A percentile compares a stretch with the other conserved stretches of the same genome.
Conservation (phyloP, 768 basidiomycete genomes). For the Leccinellum rugosiceps region DNA sequence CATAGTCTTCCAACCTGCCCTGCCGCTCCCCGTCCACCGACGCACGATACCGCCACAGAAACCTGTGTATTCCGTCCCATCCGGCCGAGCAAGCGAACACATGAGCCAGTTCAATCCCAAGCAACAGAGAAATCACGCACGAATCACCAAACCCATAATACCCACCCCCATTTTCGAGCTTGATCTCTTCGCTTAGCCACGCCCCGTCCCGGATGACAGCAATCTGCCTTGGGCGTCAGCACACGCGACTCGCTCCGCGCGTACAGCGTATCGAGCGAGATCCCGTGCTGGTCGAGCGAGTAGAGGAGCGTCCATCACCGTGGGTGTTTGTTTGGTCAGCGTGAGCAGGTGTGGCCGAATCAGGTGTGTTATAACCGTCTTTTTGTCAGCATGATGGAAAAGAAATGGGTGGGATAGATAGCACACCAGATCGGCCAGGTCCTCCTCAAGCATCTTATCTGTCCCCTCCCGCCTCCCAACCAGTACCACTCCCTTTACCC, state of each 20-base stretch:
- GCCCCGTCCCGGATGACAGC: slow-evolving; percentile 68
- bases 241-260: slow-evolving; percentile 47
- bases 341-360: slow-evolving; percentile 72
- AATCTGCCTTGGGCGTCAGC: slow-evolving; percentile 45
- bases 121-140: slow-evolving; percentile 33
- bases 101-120: too few relatives aligned
- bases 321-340: too few relatives aligned
- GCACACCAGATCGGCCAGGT: slow-evolving; percentile 60
- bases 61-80: slow-evolving; percentile 29
- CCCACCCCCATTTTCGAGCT: slow-evolving; percentile 58
- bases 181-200: slow-evolving; percentile 75
- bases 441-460: slow-evolving; percentile 44
- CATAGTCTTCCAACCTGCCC: slow-evolving; percentile 57
- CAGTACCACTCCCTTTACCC: slow-evolving; percentile 47
- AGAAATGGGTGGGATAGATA: not conserved
- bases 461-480: slow-evolving; percentile 56
- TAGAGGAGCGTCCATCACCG: slow-evolving; percentile 84
- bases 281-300: slow-evolving; percentile 93
- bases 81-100: not conserved
- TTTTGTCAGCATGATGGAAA: not conserved
- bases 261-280: slow-evolving; percentile 88
- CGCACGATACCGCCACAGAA: slow-evolving; percentile 66
- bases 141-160: slow-evolving; percentile 87
- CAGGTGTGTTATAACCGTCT: slow-evolving; percentile 33
- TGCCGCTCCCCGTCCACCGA: slow-evolving; percentile 6